Percentiles rank a stretch among this genome's conserved stretches.
Conservation (phyloP, 768 basidiomycete species). For the Mycena pura region DNA sequence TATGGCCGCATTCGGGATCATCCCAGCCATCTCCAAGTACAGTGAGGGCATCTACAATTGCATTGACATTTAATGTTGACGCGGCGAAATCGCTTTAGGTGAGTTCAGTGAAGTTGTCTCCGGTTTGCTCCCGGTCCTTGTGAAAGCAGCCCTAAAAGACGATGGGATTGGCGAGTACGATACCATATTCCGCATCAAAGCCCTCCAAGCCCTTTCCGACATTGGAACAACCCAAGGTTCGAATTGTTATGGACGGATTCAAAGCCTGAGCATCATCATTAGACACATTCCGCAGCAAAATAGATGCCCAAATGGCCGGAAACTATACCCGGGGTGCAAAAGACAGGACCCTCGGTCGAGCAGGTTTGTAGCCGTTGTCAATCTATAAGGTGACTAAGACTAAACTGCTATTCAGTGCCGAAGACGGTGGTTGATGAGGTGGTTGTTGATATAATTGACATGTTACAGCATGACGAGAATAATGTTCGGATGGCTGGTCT, state of each 20-base stretch:
- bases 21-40: neutral
- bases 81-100: neutral
- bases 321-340: neutral
- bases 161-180: neutral
- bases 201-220: neutral
- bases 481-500: neutral
- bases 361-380: neutral
- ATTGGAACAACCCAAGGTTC: neutral
- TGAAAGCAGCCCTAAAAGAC: neutral
- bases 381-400: no score
- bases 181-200: neutral
- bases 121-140: neutral
- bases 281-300: neutral
- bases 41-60: neutral
- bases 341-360: neutral
- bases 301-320: neutral
- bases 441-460: neutral
- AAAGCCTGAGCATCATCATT: neutral
- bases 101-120: neutral
- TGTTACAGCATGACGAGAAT: neutral
- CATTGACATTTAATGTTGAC: neutral
- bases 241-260: neutral
- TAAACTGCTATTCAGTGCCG: neutral
- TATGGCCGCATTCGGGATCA: neutral
- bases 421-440: neutral